Base-by-base conservation (phyloP, 2,329 filamentous ascomycete species). In the Curvularia spicifera region DNA sequence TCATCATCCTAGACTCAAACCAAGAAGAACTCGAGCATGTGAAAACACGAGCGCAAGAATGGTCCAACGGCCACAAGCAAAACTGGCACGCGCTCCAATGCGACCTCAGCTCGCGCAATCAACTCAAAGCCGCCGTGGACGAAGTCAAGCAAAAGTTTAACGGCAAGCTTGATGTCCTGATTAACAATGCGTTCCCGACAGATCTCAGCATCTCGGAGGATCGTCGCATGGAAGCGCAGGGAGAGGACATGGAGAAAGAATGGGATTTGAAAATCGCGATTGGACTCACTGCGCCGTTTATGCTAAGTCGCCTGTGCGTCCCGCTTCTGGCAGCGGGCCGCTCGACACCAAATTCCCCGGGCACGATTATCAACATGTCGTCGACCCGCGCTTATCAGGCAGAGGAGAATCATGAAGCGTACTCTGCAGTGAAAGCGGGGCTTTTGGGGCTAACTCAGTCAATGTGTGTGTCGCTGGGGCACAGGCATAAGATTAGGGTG, bases 381-480 rank as follows among this genome's bases (percentile, higher is more conserved):
- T 83, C 80, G 1, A 84, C 82, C 6, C 76, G 82, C 26, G 82
- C 82, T 0, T 70, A 78, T 45, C 81, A 83, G 73, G 76, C 78
- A 39, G 83, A 84, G 66, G 67, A 76, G 0, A 75, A 83, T 53
- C 81, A 82, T 56, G 82, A 84, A 68, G 78, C 77, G 1, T 84
- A 84, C 56, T 79, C 80, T 1, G 73, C 82, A 0, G 81, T 78
- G 0, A 84, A 85, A 69, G 82, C 82, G 2, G 82, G 82, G 0
- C 66, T 85, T 24, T 67, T 84, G 8, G 82, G 82, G 0, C 65
- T 85, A 28, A 80, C 79, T 49, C 82, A 83, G 62, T 78, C 78
- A 9, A 78, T 84, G 78, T 78, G 80, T 10, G 76, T 82, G 7
- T 80, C 78, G 39, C 69, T 84, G 13, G 78, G 76, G 1, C 73